Evolutionary conservation across 129 eudicot genomes (phyloP).

Genomic region (Tanacetum coccineum): DNA sequence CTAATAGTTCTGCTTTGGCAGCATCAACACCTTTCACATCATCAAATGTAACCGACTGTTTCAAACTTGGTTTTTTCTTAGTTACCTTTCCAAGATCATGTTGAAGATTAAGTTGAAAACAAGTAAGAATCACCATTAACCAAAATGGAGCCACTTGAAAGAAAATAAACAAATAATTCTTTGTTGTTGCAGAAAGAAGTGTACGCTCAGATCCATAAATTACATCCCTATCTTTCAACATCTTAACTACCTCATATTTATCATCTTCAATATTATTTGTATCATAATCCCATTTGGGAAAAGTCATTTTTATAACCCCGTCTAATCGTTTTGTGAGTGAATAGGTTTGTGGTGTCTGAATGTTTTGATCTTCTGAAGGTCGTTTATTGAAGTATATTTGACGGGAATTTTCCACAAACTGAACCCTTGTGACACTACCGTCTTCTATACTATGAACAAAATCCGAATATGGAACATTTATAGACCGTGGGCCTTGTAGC

Average conservation of each 20-base stretch:
- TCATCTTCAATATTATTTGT: slow-evolving; percentile 40
- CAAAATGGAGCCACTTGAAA: slow-evolving; percentile 41
- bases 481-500: slow-evolving; percentile 12
- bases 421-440: slow-evolving; percentile 35
- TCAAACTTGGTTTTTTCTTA: slow-evolving; percentile 32
- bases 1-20: slow-evolving; percentile 39
- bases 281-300: slow-evolving; percentile 30
- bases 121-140: slow-evolving; percentile 38
- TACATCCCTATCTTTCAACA: slow-evolving; percentile 29
- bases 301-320: slow-evolving; percentile 7
- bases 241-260: slow-evolving; percentile 26
- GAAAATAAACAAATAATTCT: slow-evolving; percentile 28
- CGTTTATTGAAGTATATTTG: slow-evolving; percentile 30
- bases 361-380: slow-evolving; percentile 16
- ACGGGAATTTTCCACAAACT: slow-evolving; percentile 39
- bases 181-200: slow-evolving; percentile 27
- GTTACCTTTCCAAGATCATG: slow-evolving; percentile 35
- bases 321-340: slow-evolving; percentile 12
- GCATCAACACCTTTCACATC: slow-evolving; percentile 44
- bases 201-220: slow-evolving; percentile 36
- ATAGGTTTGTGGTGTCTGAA: slow-evolving; percentile 19
- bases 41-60: slow-evolving; percentile 34
- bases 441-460: slow-evolving; percentile 33
- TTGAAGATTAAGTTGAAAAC: slow-evolving; percentile 34
- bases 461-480: slow-evolving; percentile 33